A percentile compares a stretch with the other conserved stretches of the same genome.
phyloP scores from a whole-genome alignment of 2,329 filamentous ascomycete genomes.

The Hirsutella thompsonii region DNA sequence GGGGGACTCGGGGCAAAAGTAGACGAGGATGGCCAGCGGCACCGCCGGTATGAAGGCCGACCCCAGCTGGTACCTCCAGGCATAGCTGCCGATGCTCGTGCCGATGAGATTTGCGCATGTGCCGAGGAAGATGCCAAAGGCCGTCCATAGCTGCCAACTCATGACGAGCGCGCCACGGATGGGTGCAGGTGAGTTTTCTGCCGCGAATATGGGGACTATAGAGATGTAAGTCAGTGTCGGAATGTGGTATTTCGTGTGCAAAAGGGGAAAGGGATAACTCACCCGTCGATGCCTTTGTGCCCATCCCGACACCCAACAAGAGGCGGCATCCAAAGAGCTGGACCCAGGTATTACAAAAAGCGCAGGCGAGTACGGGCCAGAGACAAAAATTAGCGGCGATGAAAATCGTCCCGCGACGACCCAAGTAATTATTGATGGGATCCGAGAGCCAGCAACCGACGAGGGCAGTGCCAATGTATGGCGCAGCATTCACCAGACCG shows the following conservation, averaged over 20 bases:
- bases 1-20: slow-evolving; percentile 52
- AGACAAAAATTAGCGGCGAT: slow-evolving; percentile 61
- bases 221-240: background rate
- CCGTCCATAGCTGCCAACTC: slow-evolving; percentile 64
- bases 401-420: slow-evolving; percentile 48
- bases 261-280: slow-evolving; percentile 6
- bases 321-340: slow-evolving; percentile 60
- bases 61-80: slow-evolving; percentile 52
- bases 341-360: slow-evolving; percentile 58
- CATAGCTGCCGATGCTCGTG: slow-evolving; percentile 17
- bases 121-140: slow-evolving; percentile 48
- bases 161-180: slow-evolving; percentile 69
- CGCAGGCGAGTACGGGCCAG: slow-evolving; percentile 56
- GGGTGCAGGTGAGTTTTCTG: slow-evolving; percentile 56
- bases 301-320: slow-evolving; percentile 65
- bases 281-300: slow-evolving; percentile 54
- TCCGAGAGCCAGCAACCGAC: slow-evolving; percentile 55
- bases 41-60: slow-evolving; percentile 50
- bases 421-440: slow-evolving; percentile 36
- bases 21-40: slow-evolving; percentile 44
- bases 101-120: slow-evolving; percentile 45
- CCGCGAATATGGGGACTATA: slow-evolving; percentile 62
- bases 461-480: slow-evolving; percentile 34
- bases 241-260: background rate
- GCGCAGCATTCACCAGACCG: slow-evolving; percentile 53